These are phyloP conservation scores for Polysphondylium violaceum DNA, from an alignment of 78 protist genomes.

Conservation along the genomic window DNA sequence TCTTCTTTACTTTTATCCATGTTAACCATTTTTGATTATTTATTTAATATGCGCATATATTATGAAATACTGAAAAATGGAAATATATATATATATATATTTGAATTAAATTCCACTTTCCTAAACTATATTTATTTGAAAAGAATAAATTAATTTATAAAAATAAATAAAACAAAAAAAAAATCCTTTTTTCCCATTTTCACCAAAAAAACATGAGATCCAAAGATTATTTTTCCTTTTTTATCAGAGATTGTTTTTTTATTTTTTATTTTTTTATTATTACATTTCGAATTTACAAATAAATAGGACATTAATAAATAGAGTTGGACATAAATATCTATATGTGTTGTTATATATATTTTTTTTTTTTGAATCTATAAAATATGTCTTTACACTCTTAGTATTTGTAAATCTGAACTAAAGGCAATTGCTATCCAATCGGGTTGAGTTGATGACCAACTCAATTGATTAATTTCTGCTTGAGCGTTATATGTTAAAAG, in stretches of 20 bases:
- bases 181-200: not conserved
- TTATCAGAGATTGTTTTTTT: not conserved
- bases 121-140: not conserved
- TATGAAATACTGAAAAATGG: too few relatives aligned
- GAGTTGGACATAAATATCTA: not conserved
- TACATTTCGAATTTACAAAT: not conserved
- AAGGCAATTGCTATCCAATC: constrained; percentile 95
- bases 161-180: not conserved
- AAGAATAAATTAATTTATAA: not conserved
- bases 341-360: not conserved
- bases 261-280: not conserved
- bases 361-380: not conserved
- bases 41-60: too few relatives aligned
- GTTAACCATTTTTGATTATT: not conserved
- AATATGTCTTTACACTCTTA: constrained; percentile 68
- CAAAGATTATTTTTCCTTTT: not conserved
- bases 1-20: constrained; percentile 24
- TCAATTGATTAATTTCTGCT: constrained; percentile 89
- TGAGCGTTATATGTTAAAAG: constrained; percentile 90
- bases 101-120: too few relatives aligned
- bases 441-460: constrained; percentile 93
- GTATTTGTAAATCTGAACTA: constrained; percentile 82
- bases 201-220: not conserved
- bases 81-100: too few relatives aligned
- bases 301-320: not conserved